Conservation (phyloP, 345 rosid genomes). For the Alliaria petiolata region DNA sequence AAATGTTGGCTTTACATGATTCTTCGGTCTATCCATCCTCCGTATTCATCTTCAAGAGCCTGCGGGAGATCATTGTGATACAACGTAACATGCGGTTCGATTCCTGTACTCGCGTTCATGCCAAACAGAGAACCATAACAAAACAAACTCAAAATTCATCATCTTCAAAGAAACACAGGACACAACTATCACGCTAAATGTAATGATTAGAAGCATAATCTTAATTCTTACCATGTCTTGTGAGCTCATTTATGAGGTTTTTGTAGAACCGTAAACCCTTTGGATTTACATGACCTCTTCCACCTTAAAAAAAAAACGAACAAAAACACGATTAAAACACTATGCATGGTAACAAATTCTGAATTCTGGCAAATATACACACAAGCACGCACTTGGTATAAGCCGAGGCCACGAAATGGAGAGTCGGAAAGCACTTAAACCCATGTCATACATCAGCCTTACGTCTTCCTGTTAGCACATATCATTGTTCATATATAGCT, state of each 20-base stretch:
- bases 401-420: constrained; percentile 83
- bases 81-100: constrained; percentile 52
- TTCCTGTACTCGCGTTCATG: constrained; percentile 33
- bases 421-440: constrained; percentile 60
- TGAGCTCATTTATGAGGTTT: constrained; percentile 44
- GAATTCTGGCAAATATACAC: neutral
- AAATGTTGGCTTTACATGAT: constrained; percentile 36
- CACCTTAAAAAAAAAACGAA: constrained; percentile 28
- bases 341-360: neutral
- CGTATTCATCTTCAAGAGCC: constrained; percentile 64
- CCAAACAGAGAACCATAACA: neutral
- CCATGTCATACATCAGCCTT: constrained; percentile 56
- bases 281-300: constrained; percentile 56
- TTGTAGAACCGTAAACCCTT: constrained; percentile 52
- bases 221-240: constrained; percentile 35
- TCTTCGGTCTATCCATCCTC: constrained; percentile 53
- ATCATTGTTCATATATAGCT: neutral
- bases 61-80: constrained; percentile 53
- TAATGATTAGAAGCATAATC: neutral
- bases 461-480: constrained; percentile 55
- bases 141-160: neutral
- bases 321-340: neutral
- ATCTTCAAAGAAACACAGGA: neutral
- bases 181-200: neutral
- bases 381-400: constrained; percentile 44